These are phyloP conservation scores for Mucuna pruriens DNA, from an alignment of 306 rosid genomes.

Conservation along the genomic window DNA sequence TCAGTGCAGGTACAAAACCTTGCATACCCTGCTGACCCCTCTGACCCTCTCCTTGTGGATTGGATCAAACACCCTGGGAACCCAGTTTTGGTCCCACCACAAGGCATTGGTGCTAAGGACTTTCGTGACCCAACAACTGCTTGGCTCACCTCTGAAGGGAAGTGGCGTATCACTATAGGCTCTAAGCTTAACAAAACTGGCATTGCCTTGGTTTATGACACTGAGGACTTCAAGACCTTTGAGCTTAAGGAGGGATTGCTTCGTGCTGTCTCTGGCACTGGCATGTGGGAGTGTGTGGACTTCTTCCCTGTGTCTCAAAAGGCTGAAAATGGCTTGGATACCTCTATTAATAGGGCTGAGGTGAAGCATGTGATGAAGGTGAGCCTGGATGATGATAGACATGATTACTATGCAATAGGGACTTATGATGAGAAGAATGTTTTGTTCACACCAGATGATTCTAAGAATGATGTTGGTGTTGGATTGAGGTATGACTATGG, in stretches of 20 bases:
- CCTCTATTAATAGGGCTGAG: constrained; percentile 59
- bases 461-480: constrained; percentile 74
- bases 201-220: constrained; percentile 74
- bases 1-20: constrained; percentile 87
- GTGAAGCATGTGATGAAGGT: constrained; percentile 89
- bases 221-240: constrained; percentile 68
- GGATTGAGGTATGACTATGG: constrained; percentile 90
- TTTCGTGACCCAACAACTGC: constrained; percentile 97
- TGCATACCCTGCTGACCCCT: constrained; percentile 74
- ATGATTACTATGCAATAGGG: constrained; percentile 87
- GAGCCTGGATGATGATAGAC: constrained; percentile 77
- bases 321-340: constrained; percentile 58
- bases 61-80: constrained; percentile 81
- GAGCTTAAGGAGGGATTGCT: constrained; percentile 61
- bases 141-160: constrained; percentile 74
- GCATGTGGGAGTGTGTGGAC: constrained; percentile 99
- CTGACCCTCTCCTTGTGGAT: constrained; percentile 76
- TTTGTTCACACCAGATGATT: constrained; percentile 65
- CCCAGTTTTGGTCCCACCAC: constrained; percentile 88
- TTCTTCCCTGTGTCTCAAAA: constrained; percentile 71
- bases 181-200: constrained; percentile 79
- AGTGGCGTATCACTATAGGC: constrained; percentile 82
- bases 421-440: constrained; percentile 66
- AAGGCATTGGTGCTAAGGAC: constrained; percentile 61
- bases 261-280: constrained; percentile 71